Percentiles rank a stretch among this genome's conserved stretches.
These are phyloP conservation scores for Trametopsis cervina DNA, from an alignment of 768 basidiomycete species.

Conservation along the genomic window DNA sequence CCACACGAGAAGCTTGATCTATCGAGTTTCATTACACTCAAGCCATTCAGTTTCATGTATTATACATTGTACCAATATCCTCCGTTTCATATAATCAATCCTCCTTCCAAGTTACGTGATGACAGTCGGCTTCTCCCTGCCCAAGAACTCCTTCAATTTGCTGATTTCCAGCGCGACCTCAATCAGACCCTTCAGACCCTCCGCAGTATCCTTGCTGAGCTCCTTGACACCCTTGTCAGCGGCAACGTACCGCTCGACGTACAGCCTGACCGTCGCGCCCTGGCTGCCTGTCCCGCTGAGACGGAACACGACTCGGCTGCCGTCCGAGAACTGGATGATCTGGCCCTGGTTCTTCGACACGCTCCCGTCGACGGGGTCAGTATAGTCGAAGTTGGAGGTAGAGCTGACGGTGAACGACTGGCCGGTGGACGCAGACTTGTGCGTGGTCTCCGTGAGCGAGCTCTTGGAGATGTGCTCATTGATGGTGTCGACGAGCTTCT, in stretches of 20 bases:
- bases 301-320: conserved; percentile 91
- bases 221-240: conserved; percentile 62
- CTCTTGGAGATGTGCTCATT: conserved; percentile 61
- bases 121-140: conserved; percentile 88
- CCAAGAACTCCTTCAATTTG: conserved; percentile 81
- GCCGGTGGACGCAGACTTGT: conserved; percentile 59
- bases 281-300: conserved; percentile 94
- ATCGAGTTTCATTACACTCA: too few species aligned
- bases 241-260: conserved; percentile 88
- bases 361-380: conserved; percentile 94
- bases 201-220: conserved; percentile 68
- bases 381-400: conserved; percentile 90
- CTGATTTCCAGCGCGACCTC: conserved; percentile 86
- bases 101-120: too few species aligned
- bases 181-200: conserved; percentile 91
- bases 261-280: conserved; percentile 94
- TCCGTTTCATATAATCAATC: too few species aligned
- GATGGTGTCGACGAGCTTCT: conserved; percentile 75
- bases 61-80: too few species aligned
- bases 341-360: conserved; percentile 95
- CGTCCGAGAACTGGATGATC: conserved; percentile 86
- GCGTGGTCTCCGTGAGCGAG: conserved; percentile 60
- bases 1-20: too few species aligned
- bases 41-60: too few species aligned
- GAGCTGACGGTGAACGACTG: conserved; percentile 72